A percentile compares a stretch with the other conserved stretches of the same genome.
phyloP scores from a whole-genome alignment of 257 asterid genomes.

The Solanum corneliomulleri region DNA sequence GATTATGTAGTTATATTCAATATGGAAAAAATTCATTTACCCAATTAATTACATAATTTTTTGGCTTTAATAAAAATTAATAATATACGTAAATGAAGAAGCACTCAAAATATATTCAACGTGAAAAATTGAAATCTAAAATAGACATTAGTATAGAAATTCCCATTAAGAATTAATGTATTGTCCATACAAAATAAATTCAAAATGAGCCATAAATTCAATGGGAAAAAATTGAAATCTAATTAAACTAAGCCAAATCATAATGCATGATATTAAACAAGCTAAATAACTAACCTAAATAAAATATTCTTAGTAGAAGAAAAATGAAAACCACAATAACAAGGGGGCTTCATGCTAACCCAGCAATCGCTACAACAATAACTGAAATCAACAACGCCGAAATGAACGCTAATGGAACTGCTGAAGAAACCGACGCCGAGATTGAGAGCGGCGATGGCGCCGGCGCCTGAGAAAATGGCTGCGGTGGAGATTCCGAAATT shows the following conservation, averaged over 20 bases:
- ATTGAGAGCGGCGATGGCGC: conserved; percentile 19
- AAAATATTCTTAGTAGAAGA: neutral
- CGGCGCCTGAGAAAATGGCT: conserved; percentile 1
- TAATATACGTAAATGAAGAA: too few relatives aligned
- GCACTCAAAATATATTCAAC: too few relatives aligned
- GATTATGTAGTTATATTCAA: neutral
- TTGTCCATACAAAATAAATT: neutral
- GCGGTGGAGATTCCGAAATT: conserved; percentile 1
- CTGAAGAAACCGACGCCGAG: neutral
- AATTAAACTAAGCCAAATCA: neutral
- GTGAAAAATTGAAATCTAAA: neutral
- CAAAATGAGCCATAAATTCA: neutral
- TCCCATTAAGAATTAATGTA: neutral
- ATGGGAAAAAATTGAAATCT: neutral
- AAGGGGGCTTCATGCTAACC: neutral
- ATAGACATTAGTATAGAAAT: neutral
- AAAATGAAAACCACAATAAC: neutral
- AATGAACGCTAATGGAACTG: neutral
- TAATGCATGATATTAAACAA: neutral
- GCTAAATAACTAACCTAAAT: neutral
- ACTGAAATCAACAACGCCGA: neutral
- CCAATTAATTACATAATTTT: neutral
- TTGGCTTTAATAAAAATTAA: too few relatives aligned
- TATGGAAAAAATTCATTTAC: neutral
- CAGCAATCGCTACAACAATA: neutral